Conservation (phyloP, 2,329 filamentous ascomycete species). For the Malbranchea zuffiana region DNA sequence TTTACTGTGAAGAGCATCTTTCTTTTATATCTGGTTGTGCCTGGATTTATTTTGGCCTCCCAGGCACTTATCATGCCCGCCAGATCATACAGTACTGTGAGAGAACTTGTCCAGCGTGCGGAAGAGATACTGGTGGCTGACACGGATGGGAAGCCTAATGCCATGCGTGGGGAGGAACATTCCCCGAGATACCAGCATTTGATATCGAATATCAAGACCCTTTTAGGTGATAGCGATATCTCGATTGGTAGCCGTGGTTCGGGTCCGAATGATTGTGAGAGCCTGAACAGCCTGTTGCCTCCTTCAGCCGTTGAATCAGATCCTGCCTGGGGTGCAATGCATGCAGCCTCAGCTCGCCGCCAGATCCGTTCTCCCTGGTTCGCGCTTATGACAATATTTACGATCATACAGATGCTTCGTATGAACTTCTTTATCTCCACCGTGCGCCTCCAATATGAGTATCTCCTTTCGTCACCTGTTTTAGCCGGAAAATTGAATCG, state of each 20-base stretch:
- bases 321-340: constrained; percentile 69
- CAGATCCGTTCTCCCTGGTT: constrained; percentile 80
- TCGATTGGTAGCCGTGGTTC: not conserved
- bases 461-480: constrained; percentile 53
- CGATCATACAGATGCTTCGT: constrained; percentile 58
- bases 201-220: constrained; percentile 38
- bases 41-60: constrained; percentile 51
- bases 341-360: constrained; percentile 56
- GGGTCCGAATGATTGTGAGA: not conserved
- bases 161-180: not conserved
- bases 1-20: constrained; percentile 57
- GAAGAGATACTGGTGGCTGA: constrained; percentile 47
- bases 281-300: constrained; percentile 46
- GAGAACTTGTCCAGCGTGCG: constrained; percentile 66
- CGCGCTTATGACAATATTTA: constrained; percentile 67
- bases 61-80: constrained; percentile 63
- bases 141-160: constrained; percentile 28
- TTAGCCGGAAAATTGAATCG: constrained; percentile 61
- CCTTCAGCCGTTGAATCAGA: constrained; percentile 52
- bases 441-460: constrained; percentile 67
- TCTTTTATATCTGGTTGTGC: constrained; percentile 59
- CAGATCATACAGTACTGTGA: constrained; percentile 72
- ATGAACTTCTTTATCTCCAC: constrained; percentile 89
- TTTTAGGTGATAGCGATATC: constrained; percentile 46
- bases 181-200: constrained; percentile 19